Evolutionary conservation across 768 basidiomycete species (phyloP), one percentile per base, ranked within the genome.

Genomic region (Pleurotus djamor): DNA sequence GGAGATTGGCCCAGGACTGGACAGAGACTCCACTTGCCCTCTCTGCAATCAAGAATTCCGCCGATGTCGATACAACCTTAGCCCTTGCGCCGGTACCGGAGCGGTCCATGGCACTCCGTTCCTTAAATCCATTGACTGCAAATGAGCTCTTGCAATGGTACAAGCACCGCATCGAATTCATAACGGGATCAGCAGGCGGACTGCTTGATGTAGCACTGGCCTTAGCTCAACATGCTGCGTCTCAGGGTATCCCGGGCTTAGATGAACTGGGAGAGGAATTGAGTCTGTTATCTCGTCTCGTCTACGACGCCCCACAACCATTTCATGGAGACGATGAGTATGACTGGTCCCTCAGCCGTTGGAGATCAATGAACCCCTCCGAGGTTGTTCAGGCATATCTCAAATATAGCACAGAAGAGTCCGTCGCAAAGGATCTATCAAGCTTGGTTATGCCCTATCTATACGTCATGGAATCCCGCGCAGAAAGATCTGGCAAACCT

Each of bases 231-330:
- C 87, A 96, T 63, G 95, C 87, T 12, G 94, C 90, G 9, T 88
- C 94, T 6, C 84, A 85, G 64, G 89, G 89, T 12, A 77, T 97
- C 10, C 81, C 85, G 16, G 84, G 77, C 1, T 81, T 99, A 44
- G 96, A 96, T 64, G 85, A 87, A 66, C 72, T 95, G 2, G 96
- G 95, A 2, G 96, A 98, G 75, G 96, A 98, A 56, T 82, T 98
- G 43, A 91, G 86, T 63, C 83, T 98, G 5, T 81, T 99, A 38
- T 88, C 91, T 1, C 82, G 89, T 16, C 81, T 98, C 48, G 86
- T 96, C 10, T 99, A 99, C 64, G 94, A 97, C 67, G 78, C 85
- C 8, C 80, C 82, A 56, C 78, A 79, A 51, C 70, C 78, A 0
- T 71, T 76, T 38, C 77, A 79, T 6, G 72, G 75, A 28, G 16